Percentiles rank a stretch among this genome's conserved stretches.
Conservation (phyloP, 192 early-diverging fungal genomes). For the Entophlyctis luteolus region DNA sequence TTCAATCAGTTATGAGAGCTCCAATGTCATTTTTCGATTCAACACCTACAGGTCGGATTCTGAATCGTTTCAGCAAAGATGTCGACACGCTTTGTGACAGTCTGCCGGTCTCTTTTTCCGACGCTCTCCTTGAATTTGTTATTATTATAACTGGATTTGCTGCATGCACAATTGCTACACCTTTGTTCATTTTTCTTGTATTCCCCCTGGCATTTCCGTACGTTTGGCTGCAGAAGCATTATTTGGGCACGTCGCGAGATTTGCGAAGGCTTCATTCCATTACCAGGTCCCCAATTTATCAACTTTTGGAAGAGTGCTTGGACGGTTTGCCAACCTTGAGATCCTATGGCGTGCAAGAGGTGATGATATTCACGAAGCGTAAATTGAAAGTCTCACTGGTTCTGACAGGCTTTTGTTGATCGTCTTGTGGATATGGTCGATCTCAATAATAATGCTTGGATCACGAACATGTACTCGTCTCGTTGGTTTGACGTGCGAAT, state of each 20-base stretch:
- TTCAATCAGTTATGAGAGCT: constrained; percentile 38
- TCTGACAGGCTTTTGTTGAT: constrained; percentile 57
- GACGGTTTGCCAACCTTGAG: constrained; percentile 81
- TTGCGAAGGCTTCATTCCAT: constrained; percentile 81
- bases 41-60: constrained; percentile 82
- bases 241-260: constrained; percentile 76
- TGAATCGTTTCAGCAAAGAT: constrained; percentile 37
- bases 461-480: constrained; percentile 64
- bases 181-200: constrained; percentile 9
- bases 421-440: constrained; percentile 65
- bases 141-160: constrained; percentile 10
- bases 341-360: constrained; percentile 68
- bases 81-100: constrained; percentile 16
- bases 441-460: constrained; percentile 73
- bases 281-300: constrained; percentile 68
- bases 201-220: constrained; percentile 9
- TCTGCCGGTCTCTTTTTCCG: constrained; percentile 12
- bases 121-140: constrained; percentile 13
- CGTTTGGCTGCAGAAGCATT: constrained; percentile 36
- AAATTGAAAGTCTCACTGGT: not conserved
- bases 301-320: constrained; percentile 63
- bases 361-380: too few relatives aligned
- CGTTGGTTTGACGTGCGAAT: constrained; percentile 70
- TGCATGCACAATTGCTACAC: constrained; percentile 17
- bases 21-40: constrained; percentile 86